Conservation (phyloP, 192 early-diverging fungal species). For the Spinellus fusiger region DNA sequence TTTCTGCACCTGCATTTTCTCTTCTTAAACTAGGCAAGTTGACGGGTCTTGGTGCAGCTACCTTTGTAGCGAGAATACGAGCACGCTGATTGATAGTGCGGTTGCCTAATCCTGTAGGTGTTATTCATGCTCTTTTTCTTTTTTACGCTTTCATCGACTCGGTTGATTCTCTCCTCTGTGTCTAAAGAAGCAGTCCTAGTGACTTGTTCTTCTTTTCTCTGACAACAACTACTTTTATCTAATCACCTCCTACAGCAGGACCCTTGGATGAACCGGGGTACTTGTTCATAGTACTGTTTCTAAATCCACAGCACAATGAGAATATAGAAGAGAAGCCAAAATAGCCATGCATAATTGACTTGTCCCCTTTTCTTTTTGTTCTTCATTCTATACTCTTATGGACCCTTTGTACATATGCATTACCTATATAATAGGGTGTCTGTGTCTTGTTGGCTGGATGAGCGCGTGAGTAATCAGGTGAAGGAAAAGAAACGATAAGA, state of each 20-base stretch:
- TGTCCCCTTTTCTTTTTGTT: too few relatives aligned
- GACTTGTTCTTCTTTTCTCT: too few relatives aligned
- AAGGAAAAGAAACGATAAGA: not conserved
- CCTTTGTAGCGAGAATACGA: conserved; percentile 20
- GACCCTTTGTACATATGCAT: too few relatives aligned
- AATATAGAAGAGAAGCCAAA: not conserved
- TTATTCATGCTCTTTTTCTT: too few relatives aligned
- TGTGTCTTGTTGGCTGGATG: not conserved
- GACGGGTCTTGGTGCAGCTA: conserved; percentile 33
- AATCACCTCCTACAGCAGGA: not conserved
- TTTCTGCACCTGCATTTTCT: conserved; percentile 29
- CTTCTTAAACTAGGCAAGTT: conserved; percentile 33
- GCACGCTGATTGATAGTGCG: conserved; percentile 11
- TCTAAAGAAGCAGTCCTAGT: too few relatives aligned
- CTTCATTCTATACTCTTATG: too few relatives aligned
- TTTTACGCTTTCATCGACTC: too few relatives aligned
- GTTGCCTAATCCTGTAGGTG: too few relatives aligned
- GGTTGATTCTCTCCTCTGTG: too few relatives aligned
- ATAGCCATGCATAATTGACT: not conserved
- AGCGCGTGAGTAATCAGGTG: not conserved
- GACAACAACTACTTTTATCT: too few relatives aligned
- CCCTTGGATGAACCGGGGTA: not conserved
- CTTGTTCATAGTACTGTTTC: too few relatives aligned
- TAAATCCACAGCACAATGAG: not conserved
- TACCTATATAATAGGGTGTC: too few relatives aligned